Evolutionary conservation across 306 rosid species (phyloP).

Genomic region (Argentina anserina): DNA sequence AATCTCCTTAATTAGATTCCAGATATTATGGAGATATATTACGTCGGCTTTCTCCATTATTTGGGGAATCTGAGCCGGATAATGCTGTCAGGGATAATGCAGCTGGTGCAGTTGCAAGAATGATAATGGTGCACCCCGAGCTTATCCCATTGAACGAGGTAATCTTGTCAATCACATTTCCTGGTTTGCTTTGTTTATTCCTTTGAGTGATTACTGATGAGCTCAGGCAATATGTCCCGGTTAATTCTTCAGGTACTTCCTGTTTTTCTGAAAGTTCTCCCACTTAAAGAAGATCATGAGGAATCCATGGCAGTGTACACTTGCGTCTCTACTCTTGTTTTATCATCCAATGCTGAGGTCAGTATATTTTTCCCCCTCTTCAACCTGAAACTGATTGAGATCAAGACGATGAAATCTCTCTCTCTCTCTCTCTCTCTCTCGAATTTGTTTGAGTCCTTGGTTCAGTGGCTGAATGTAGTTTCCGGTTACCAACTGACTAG

Average conservation of each 20-base stretch:
- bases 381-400: background rate
- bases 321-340: slow-evolving; percentile 72
- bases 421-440: no score
- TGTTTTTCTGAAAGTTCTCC: slow-evolving; percentile 82
- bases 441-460: background rate
- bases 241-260: slow-evolving; percentile 80
- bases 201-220: slow-evolving; percentile 12
- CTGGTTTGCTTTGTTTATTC: background rate
- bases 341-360: slow-evolving; percentile 91
- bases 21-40: slow-evolving; percentile 79
- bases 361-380: slow-evolving; percentile 18
- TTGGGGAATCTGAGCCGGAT: slow-evolving; percentile 95
- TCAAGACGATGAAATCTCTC: background rate
- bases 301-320: slow-evolving; percentile 91
- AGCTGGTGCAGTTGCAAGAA: slow-evolving; percentile 97
- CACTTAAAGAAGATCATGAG: slow-evolving; percentile 91
- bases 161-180: slow-evolving; percentile 5
- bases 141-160: slow-evolving; percentile 91
- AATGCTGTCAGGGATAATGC: slow-evolving; percentile 97
- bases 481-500: background rate
- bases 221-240: slow-evolving; percentile 12
- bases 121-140: slow-evolving; percentile 98
- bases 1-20: slow-evolving; percentile 40
- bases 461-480: background rate
- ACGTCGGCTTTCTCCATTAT: slow-evolving; percentile 82